A percentile compares a stretch with the other conserved stretches of the same genome.
Evolutionary conservation across 2,329 filamentous ascomycete genomes (phyloP).

Genomic region (Alternaria metachromatica): DNA sequence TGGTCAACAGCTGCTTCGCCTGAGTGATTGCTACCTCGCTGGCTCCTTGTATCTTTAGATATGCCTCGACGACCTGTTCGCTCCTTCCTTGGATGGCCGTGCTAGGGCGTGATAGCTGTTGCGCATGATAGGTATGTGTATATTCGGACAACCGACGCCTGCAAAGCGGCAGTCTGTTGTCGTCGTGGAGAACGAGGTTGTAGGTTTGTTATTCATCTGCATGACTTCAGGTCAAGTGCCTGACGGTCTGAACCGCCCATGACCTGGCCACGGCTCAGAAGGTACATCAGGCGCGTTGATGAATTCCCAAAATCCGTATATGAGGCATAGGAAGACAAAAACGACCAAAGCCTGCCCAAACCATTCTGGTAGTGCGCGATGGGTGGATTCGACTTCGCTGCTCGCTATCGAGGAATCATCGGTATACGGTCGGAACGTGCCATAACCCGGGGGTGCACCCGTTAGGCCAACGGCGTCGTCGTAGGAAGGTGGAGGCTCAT

Average conservation of each 20-base stretch:
- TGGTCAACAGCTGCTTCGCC: not conserved
- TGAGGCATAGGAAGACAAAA: slow-evolving; percentile 32
- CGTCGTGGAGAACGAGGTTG: not conserved
- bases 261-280: slow-evolving; percentile 10
- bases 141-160: not conserved
- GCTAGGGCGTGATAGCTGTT: not conserved
- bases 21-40: no score
- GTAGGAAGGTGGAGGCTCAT: slow-evolving; percentile 44
- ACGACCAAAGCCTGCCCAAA: slow-evolving; percentile 39
- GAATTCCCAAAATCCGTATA: slow-evolving; percentile 42
- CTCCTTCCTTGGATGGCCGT: not conserved
- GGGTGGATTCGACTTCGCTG: slow-evolving; percentile 33
- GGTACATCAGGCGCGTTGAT: slow-evolving; percentile 25
- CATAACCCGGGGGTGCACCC: slow-evolving; percentile 38
- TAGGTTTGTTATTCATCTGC: not conserved
- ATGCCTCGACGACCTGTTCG: not conserved
- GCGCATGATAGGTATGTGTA: not conserved
- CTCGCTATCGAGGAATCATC: slow-evolving; percentile 40
- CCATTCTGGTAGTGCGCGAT: slow-evolving; percentile 36
- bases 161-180: not conserved
- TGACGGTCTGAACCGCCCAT: not conserved
- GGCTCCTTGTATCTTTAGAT: not conserved
- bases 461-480: slow-evolving; percentile 37
- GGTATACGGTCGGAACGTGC: slow-evolving; percentile 37
- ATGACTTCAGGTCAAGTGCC: not conserved